phyloP scores from a whole-genome alignment of 2,329 filamentous ascomycete genomes.

The Trichoderma afroharzianum region DNA sequence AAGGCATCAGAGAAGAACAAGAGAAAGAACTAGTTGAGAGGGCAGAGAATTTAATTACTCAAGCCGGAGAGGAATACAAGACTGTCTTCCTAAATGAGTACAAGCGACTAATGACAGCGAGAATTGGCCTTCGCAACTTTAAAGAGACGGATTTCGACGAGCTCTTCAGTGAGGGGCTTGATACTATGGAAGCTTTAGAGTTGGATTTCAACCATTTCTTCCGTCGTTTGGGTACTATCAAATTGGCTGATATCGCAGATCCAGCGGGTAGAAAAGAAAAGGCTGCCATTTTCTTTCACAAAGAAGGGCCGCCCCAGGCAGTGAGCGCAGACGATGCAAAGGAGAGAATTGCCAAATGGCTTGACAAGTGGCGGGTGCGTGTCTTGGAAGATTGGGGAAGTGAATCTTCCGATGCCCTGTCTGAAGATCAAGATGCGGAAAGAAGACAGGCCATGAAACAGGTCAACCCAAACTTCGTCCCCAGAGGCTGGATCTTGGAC shows the following conservation, averaged over 20 bases:
- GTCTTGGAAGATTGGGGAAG: conserved; percentile 73
- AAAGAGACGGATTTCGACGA: conserved; percentile 73
- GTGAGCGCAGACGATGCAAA: conserved; percentile 62
- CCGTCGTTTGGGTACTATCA: conserved; percentile 67
- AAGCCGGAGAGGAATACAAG: conserved; percentile 83
- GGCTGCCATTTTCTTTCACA: conserved; percentile 75
- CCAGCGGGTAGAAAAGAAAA: conserved; percentile 58
- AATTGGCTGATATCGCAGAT: conserved; percentile 59
- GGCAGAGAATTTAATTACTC: conserved; percentile 79
- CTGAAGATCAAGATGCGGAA: conserved; percentile 51
- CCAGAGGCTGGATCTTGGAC: conserved; percentile 87
- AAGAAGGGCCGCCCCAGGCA: conserved; percentile 60
- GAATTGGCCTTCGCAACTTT: conserved; percentile 70
- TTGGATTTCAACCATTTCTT: conserved; percentile 96
- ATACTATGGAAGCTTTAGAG: conserved; percentile 75
- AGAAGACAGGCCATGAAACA: conserved; percentile 72
- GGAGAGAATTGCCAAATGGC: conserved; percentile 70
- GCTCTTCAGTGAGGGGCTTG: conserved; percentile 77
- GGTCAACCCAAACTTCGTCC: conserved; percentile 91
- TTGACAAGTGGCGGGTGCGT: conserved; percentile 71
- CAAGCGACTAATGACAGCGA: conserved; percentile 73
- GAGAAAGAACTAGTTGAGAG: conserved; percentile 68
- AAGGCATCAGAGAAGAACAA: conserved; percentile 64
- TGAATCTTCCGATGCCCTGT: conserved; percentile 28
- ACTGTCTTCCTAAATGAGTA: conserved; percentile 86